A percentile compares a stretch with the other conserved stretches of the same genome.
phyloP scores from a whole-genome alignment of 805 yeast species.

The Wickerhamiella qilinensis region DNA sequence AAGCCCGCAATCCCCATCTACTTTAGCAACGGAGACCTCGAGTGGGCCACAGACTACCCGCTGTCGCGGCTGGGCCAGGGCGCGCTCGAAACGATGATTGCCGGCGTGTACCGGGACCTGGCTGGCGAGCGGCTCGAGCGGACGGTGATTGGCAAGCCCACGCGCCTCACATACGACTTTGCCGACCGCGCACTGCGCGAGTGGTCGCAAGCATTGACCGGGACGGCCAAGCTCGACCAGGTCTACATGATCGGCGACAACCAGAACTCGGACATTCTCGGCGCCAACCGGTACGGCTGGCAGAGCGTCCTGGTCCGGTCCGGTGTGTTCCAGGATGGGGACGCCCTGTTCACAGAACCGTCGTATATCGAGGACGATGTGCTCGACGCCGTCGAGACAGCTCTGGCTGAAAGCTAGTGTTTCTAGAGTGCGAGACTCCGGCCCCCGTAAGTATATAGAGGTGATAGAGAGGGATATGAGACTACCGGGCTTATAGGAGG shows the following conservation, averaged over 20 bases:
- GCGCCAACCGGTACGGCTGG: slow-evolving; percentile 85
- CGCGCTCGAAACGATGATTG: slow-evolving; percentile 75
- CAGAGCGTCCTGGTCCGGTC: slow-evolving; percentile 67
- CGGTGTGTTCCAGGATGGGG: slow-evolving; percentile 64
- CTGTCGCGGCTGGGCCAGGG: slow-evolving; percentile 87
- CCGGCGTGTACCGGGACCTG: slow-evolving; percentile 69
- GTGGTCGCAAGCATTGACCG: too few relatives aligned
- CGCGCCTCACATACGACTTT: slow-evolving; percentile 68
- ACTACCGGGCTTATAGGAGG: too few relatives aligned
- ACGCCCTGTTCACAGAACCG: slow-evolving; percentile 26
- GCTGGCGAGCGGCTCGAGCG: slow-evolving; percentile 70
- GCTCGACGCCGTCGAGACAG: slow-evolving; percentile 30
- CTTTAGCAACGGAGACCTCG: slow-evolving; percentile 83
- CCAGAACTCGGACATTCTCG: slow-evolving; percentile 81
- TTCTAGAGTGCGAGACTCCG: too few relatives aligned
- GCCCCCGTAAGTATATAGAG: too few relatives aligned
- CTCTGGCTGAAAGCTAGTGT: too few relatives aligned
- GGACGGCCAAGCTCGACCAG: too few relatives aligned
- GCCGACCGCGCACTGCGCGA: slow-evolving; percentile 60
- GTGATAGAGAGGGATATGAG: too few relatives aligned
- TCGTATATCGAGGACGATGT: slow-evolving; percentile 36
- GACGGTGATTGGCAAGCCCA: slow-evolving; percentile 81
- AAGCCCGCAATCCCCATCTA: slow-evolving; percentile 71
- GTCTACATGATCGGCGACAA: slow-evolving; percentile 96
- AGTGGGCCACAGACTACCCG: slow-evolving; percentile 82